A percentile compares a stretch with the other conserved stretches of the same genome.
phyloP scores from a whole-genome alignment of 345 rosid genomes.

The Salix arbutifolia region DNA sequence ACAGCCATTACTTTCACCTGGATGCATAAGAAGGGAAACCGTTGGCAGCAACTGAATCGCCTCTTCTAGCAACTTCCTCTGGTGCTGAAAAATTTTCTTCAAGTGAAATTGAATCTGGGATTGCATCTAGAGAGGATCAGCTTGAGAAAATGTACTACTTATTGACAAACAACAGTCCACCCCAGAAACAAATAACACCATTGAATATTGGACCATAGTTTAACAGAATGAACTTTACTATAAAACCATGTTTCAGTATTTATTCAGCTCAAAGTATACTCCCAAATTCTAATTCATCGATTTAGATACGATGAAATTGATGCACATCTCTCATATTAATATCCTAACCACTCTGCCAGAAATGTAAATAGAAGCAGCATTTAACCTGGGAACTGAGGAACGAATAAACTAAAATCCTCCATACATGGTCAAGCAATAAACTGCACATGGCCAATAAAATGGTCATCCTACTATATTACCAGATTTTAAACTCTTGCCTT shows the following conservation, averaged over 20 bases:
- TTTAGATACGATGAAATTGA: neutral
- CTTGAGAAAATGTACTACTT: neutral
- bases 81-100: conserved; percentile 27
- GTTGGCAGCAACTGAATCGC: conserved; percentile 32
- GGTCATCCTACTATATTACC: neutral
- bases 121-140: conserved; percentile 31
- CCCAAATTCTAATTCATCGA: neutral
- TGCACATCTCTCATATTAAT: neutral
- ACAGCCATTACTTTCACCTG: conserved; percentile 33
- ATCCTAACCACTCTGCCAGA: neutral
- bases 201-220: neutral
- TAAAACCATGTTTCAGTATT: neutral
- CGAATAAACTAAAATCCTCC: neutral
- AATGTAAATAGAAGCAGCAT: neutral
- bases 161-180: neutral
- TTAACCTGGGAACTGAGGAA: neutral
- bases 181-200: neutral
- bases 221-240: neutral
- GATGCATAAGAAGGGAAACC: conserved; percentile 49
- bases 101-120: conserved; percentile 36
- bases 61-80: conserved; percentile 35
- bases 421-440: neutral
- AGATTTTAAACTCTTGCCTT: conserved; percentile 20
- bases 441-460: neutral
- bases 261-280: neutral